Evolutionary conservation across 2,329 filamentous ascomycete genomes (phyloP), one percentile per base, ranked within the genome.

Genomic region (Fusarium citri): DNA sequence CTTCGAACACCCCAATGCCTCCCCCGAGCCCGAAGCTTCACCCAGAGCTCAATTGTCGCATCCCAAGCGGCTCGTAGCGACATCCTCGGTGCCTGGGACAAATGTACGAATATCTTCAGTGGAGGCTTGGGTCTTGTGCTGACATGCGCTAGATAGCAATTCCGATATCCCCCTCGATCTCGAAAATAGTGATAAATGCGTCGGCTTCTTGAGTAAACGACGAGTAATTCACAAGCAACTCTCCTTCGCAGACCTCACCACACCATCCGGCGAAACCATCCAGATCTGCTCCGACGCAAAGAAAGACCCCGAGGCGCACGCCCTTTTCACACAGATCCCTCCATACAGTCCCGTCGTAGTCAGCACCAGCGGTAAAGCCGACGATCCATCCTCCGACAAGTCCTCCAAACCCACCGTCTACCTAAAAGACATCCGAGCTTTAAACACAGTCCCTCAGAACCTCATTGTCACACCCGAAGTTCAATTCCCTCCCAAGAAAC

Each of bases 391-490:
- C 14, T 51, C 69, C 11, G 64, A 72, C 45, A 71, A 74, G 16
- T 66, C 74, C 34, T 66, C 74, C 20, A 81, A 86, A 48, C 84
- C 85, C 5, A 85, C 97, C 11, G 83, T 88, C 45, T 85, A 88
- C 53, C 84, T 98, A 6, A 95, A 95, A 72, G 65, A 72, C 31
- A 80, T 82, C 22, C 75, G 74, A 49, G 65, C 76, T 2, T 69
- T 82, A 8, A 82, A 82, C 50, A 75, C 69, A 10, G 73, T 81
- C 3, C 77, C 80, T 0, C 87, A 87, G 45, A 88, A 94, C 67
- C 89, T 97, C 59, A 90, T 96, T 63, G 88, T 97, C 66, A 92
- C 91, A 3, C 83, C 89, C 18, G 90, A 92, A 49, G 92, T 91
- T 3, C 85, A 89, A 0, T 97, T 96, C 75, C 86, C 92, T 1